These are phyloP conservation scores for Colletotrichum chlorophyti DNA, from an alignment of 2,329 filamentous ascomycete species.

Conservation along the genomic window DNA sequence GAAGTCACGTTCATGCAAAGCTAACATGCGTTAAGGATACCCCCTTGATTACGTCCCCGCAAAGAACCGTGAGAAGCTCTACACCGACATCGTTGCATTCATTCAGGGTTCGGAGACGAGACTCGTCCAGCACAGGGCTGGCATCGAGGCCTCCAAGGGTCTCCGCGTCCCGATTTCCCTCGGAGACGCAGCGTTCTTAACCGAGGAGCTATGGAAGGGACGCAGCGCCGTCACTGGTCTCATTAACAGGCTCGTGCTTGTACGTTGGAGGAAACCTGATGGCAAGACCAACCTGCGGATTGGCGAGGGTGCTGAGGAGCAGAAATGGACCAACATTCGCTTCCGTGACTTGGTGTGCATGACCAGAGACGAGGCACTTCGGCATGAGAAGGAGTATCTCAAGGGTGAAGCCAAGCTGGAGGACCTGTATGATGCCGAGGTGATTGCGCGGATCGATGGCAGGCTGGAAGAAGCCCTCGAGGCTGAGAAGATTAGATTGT, in stretches of 20 bases:
- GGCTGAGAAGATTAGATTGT: slow-evolving; percentile 59
- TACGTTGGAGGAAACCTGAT: slow-evolving; percentile 77
- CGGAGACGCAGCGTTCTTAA: slow-evolving; percentile 84
- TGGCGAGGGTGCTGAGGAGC: slow-evolving; percentile 71
- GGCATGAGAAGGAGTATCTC: slow-evolving; percentile 82
- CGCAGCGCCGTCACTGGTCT: slow-evolving; percentile 85
- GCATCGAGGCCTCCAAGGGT: slow-evolving; percentile 58
- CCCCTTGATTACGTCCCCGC: slow-evolving; percentile 82
- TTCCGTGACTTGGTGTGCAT: slow-evolving; percentile 82
- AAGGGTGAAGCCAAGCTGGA: slow-evolving; percentile 70
- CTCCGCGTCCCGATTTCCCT: slow-evolving; percentile 80
- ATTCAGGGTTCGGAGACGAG: slow-evolving; percentile 76
- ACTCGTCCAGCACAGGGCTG: slow-evolving; percentile 60
- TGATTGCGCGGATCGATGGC: slow-evolving; percentile 71
- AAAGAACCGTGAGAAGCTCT: slow-evolving; percentile 89
- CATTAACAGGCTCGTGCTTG: slow-evolving; percentile 78
- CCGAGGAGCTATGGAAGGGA: slow-evolving; percentile 88
- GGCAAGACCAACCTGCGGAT: slow-evolving; percentile 63
- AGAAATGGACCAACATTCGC: slow-evolving; percentile 75
- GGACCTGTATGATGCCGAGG: slow-evolving; percentile 75
- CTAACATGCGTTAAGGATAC: slow-evolving; percentile 64
- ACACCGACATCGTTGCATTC: slow-evolving; percentile 79
- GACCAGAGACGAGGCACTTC: slow-evolving; percentile 87
- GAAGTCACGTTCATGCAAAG: neutral
- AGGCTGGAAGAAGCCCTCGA: slow-evolving; percentile 71